Base-by-base conservation (phyloP, 2,329 filamentous ascomycete species). In the Alternaria postmessia region DNA sequence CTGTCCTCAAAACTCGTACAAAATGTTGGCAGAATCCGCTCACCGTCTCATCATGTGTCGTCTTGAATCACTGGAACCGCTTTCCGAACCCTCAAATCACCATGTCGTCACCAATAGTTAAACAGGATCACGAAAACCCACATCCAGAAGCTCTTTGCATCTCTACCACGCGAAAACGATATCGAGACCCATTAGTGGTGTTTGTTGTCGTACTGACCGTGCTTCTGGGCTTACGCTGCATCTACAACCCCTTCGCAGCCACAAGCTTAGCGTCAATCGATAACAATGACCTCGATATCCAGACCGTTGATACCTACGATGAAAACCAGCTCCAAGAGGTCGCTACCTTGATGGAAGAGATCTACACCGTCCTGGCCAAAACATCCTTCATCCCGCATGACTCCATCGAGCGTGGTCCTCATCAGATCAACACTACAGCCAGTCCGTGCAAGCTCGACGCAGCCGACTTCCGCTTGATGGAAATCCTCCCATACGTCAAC, bases 401-500 rank as follows among this genome's bases (percentile, higher is more conserved):
- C 22, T 57, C 59, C 11, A 62, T 66, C 44, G 32, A 48, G 18
- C 44, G 59, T 4, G 66, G 66, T 16, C 64, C 61, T 11, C 66
- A 69, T 26, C 34, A 49, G 1, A 60, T 69, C 46, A 69, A 67
- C 22, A 36, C 28, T 2, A 65, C 64, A 9, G 57, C 57, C 7
- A 48, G 59, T 20, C 18, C 51, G 3, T 69, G 62, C 44, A 60
- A 54, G 38, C 63, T 48, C 12, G 44, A 53, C 8, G 49, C 57
- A 14, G 49, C 57, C 6, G 62, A 62, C 7, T 46, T 67, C 32
- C 62, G 61, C 11, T 48, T 69, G 2, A 61, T 66, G 57, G 58
- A 69, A 6, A 44, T 69, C 4, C 32, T 69, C 34, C 66, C 64
- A 2, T 67, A 68, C 26, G 61, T 68, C 5, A 62, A 65, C 16